phyloP scores from a whole-genome alignment of 345 rosid species.

The Boechera retrofracta region DNA sequence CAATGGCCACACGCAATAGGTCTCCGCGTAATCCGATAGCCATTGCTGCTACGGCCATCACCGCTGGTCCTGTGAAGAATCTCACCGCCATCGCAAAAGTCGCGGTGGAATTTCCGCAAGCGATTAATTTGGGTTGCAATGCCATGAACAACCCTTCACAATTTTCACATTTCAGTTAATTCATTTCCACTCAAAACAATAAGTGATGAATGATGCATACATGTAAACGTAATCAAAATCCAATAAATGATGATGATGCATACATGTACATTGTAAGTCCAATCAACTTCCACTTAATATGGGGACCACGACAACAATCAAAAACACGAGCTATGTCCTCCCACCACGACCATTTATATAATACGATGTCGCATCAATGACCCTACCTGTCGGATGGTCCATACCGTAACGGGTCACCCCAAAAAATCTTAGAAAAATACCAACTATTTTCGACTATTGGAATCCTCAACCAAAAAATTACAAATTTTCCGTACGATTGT shows the following conservation, averaged over 20 bases:
- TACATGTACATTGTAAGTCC: constrained; percentile 29
- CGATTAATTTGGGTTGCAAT: constrained; percentile 87
- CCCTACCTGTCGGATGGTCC: constrained; percentile 45
- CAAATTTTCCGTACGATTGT: constrained; percentile 29
- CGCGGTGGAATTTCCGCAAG: constrained; percentile 85
- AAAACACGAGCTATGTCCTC: constrained; percentile 46
- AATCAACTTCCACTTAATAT: constrained; percentile 43
- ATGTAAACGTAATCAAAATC: constrained; percentile 11
- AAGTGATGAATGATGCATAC: constrained; percentile 16
- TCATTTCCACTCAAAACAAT: constrained; percentile 5
- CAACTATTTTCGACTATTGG: constrained; percentile 6
- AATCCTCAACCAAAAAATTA: constrained; percentile 20
- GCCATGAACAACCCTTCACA: constrained; percentile 92
- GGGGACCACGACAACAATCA: constrained; percentile 42
- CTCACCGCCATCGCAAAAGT: constrained; percentile 83
- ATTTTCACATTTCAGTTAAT: neutral
- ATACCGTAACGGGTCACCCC: constrained; percentile 17
- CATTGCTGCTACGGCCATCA: constrained; percentile 88
- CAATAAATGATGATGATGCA: constrained; percentile 28
- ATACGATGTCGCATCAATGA: constrained; percentile 29
- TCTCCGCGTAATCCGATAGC: constrained; percentile 74
- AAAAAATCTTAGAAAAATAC: neutral
- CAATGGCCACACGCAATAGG: constrained; percentile 84
- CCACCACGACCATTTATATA: constrained; percentile 27
- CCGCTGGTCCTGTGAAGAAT: constrained; percentile 84